Evolutionary conservation across 176 grass and related monocot species (phyloP), one percentile per base, ranked within the genome.

Genomic region (Raddia distichophylla): DNA sequence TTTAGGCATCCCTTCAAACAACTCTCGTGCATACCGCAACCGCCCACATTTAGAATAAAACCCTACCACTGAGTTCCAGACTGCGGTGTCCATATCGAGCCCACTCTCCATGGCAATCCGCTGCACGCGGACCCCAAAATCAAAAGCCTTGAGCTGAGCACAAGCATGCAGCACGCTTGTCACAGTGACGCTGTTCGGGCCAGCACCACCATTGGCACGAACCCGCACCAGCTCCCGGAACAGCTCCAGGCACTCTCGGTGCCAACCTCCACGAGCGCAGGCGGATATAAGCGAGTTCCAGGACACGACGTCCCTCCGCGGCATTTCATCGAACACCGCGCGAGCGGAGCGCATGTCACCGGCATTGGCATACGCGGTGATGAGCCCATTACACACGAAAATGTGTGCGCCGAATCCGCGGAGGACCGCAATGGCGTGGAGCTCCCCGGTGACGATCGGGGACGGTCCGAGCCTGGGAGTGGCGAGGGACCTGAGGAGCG

Each of bases 351-450:
- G 45, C 45, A 75, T 51, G 32, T 85, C 80, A 8, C 85, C 81
- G 10, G 77, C 60, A 15, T 76, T 77, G 1, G 78, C 86, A 12
- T 91, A 91, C 0, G 59, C 79, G 0, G 81, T 89, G 56, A 91
- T 90, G 60, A 94, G 80, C 27, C 84, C 92, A 85, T 94, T 94
- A 69, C 84, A 88, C 68, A 94, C 84, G 80, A 94, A 94, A 42
- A 85, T 27, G 67, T 91, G 84, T 1, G 58, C 11, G 8, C 67
- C 57, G 12, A 94, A 73, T 11, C 81, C 87, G 15, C 56, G 81
- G 32, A 52, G 45, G 33, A 94, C 22, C 50, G 77, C 84, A 44
- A 87, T 52, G 64, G 84, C 84, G 56, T 94, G 92, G 8, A 87
- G 8, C 83, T 84, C 76, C 63, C 77, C 81, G 18, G 73, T 7